phyloP scores from a whole-genome alignment of 805 yeast genomes.

The Zygotorulaspora florentina region DNA sequence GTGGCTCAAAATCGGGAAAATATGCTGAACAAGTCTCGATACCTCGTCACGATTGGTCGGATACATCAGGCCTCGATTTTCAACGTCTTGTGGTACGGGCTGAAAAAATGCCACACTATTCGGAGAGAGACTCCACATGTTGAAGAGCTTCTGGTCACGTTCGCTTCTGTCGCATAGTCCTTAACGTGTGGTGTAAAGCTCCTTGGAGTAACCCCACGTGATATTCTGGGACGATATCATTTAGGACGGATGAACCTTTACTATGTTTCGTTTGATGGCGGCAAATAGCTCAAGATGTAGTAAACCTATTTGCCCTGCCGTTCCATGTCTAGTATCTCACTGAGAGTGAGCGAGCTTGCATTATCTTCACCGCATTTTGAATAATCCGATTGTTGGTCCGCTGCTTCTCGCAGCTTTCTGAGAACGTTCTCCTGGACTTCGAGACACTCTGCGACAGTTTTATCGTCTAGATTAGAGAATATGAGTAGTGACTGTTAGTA shows the following conservation, averaged over 20 bases:
- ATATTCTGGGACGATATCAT: neutral
- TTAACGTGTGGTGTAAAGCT: too few relatives aligned
- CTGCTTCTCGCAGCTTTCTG: slow-evolving; percentile 7
- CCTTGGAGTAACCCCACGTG: neutral
- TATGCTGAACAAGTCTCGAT: neutral
- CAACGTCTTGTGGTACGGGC: neutral
- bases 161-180: too few relatives aligned
- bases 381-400: slow-evolving; percentile 9
- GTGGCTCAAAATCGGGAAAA: slow-evolving; percentile 6
- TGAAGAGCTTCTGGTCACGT: too few relatives aligned
- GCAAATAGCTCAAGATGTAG: neutral
- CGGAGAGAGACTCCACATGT: too few relatives aligned
- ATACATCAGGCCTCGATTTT: too few relatives aligned
- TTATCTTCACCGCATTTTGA: neutral
- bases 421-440: slow-evolving; percentile 4
- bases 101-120: neutral
- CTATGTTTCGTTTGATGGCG: neutral
- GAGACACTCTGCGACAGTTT: slow-evolving; percentile 11
- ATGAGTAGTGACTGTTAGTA: neutral
- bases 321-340: slow-evolving; percentile 16
- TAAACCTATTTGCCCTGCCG: slow-evolving; percentile 3
- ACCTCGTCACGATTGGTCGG: neutral
- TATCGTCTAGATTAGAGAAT: slow-evolving; percentile 7
- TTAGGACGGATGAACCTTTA: neutral
- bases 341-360: slow-evolving; percentile 10